These are phyloP conservation scores for Clavispora asparagi DNA, from an alignment of 805 yeast genomes.

Conservation along the genomic window DNA sequence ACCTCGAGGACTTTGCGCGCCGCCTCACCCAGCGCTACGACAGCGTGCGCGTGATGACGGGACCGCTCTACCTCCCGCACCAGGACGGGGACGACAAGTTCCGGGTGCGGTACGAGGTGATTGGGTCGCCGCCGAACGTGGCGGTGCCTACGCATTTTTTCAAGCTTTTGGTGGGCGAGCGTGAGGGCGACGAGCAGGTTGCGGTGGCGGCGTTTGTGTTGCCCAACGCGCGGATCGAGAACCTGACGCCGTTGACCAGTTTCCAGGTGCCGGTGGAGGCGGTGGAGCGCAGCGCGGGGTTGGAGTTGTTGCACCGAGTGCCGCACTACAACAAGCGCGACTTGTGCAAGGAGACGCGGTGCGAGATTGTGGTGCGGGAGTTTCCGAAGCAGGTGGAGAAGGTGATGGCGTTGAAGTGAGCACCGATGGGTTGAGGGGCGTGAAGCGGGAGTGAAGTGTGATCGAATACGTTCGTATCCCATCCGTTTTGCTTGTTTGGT, in stretches of 20 bases:
- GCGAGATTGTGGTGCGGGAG: conserved; percentile 79
- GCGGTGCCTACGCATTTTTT: conserved; percentile 98
- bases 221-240: conserved; percentile 80
- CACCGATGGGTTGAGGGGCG: no score
- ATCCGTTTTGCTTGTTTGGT: no score
- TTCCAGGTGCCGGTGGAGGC: conserved; percentile 91
- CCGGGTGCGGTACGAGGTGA: conserved; percentile 82
- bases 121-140: conserved; percentile 92
- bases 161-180: conserved; percentile 85
- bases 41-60: conserved; percentile 83
- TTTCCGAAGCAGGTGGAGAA: conserved; percentile 46
- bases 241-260: conserved; percentile 59
- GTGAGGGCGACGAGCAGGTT: conserved; percentile 38
- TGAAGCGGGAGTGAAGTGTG: no score
- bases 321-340: conserved; percentile 52
- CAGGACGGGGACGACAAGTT: conserved; percentile 77
- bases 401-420: background rate
- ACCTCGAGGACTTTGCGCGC: conserved; percentile 84
- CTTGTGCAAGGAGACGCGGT: conserved; percentile 74
- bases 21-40: conserved; percentile 66
- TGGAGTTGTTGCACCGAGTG: conserved; percentile 69
- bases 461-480: no score
- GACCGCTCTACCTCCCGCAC: conserved; percentile 87
- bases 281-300: conserved; percentile 79
- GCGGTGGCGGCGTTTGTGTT: conserved; percentile 90